Conservation (phyloP, 345 rosid species). For the Mercurialis annua region DNA sequence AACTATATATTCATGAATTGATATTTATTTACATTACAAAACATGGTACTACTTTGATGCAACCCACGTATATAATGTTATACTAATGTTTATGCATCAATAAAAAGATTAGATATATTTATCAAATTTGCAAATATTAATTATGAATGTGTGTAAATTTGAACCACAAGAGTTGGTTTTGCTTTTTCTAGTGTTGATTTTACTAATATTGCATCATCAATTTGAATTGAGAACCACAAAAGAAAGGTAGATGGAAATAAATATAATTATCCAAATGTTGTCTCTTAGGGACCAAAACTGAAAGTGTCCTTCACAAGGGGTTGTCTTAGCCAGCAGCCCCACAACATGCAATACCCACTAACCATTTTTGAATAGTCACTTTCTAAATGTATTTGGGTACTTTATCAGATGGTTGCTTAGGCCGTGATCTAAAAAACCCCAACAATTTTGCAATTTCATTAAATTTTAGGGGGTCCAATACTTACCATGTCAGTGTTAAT, state of each 20-base stretch:
- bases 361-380: not conserved
- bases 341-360: conserved; percentile 9
- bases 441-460: not conserved
- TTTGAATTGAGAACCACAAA: conserved; percentile 28
- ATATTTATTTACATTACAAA: not conserved
- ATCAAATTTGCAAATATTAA: not conserved
- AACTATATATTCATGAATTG: not conserved
- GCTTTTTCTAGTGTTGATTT: not conserved
- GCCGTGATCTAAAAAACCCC: not conserved
- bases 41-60: not conserved
- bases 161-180: not conserved
- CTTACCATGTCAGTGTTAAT: conserved; percentile 18
- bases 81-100: no score
- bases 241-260: conserved; percentile 28
- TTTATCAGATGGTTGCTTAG: conserved; percentile 5
- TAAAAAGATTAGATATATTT: no score
- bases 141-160: not conserved
- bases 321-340: conserved; percentile 28
- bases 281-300: conserved; percentile 6
- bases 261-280: conserved; percentile 34
- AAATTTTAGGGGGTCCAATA: not conserved
- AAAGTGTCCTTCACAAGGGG: conserved; percentile 44
- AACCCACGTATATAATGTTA: no score
- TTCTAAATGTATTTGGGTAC: conserved; percentile 2
- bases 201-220: not conserved